Percentiles rank a stretch among this genome's conserved stretches.
Evolutionary conservation across 352 stramenopile species (phyloP).

Genomic region (Phytophthora gonapodyides): DNA sequence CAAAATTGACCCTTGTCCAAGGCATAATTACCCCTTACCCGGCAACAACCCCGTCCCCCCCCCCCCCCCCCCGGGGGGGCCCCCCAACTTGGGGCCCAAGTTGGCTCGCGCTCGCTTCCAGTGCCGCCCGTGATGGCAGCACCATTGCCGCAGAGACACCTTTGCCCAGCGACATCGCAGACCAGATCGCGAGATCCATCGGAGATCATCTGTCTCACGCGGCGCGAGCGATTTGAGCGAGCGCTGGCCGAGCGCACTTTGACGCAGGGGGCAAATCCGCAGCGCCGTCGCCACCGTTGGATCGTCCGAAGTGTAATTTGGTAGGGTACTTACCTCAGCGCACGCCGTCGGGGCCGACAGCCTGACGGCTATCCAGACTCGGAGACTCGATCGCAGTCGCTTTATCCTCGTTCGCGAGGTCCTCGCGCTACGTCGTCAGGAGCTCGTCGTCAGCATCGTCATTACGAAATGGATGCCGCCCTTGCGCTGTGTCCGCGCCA

Average conservation of each 20-base stretch:
- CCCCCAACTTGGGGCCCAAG: no score
- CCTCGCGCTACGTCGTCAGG: background rate
- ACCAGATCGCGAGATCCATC: constrained; percentile 17
- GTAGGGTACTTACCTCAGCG: no score
- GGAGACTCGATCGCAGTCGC: constrained; percentile 4
- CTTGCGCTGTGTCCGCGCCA: no score
- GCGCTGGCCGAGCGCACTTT: background rate
- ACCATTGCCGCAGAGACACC: background rate
- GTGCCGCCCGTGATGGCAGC: constrained; percentile 3
- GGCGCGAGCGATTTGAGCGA: constrained; percentile 17
- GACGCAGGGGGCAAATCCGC: constrained; percentile 2
- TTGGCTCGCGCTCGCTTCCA: no score
- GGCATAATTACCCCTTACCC: no score
- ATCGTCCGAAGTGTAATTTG: constrained; percentile 14
- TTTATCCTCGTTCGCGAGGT: constrained; percentile 17
- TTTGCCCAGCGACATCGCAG: no score
- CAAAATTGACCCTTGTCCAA: no score
- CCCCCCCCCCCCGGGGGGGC: no score
- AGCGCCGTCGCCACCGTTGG: constrained; percentile 5
- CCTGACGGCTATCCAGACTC: constrained; percentile 6
- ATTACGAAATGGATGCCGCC: constrained; percentile 12
- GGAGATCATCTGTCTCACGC: constrained; percentile 16
- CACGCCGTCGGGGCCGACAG: no score
- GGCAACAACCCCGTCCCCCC: no score
- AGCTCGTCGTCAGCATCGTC: constrained; percentile 4